Evolutionary conservation across 768 basidiomycete species (phyloP).

Genomic region (Rhodotorula babjevae): DNA sequence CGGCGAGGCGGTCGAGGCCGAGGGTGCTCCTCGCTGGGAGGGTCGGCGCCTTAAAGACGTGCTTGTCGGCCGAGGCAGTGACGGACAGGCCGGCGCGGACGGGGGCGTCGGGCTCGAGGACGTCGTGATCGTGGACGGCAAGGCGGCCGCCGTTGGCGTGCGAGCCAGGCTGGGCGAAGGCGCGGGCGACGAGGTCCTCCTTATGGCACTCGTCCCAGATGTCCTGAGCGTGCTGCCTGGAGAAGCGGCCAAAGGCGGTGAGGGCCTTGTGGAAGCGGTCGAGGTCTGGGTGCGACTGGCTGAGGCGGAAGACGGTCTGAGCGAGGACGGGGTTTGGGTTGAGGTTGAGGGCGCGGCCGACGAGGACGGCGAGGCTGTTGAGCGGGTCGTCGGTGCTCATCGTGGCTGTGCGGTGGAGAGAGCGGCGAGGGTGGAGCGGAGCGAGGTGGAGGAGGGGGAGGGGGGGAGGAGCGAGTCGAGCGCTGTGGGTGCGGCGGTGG

Average conservation of each 20-base stretch:
- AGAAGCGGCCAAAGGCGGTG: conserved; percentile 78
- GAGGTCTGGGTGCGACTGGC: conserved; percentile 16
- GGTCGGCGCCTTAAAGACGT: conserved; percentile 74
- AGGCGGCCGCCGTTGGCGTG: not conserved
- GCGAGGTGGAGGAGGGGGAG: not conserved
- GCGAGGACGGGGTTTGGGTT: conserved; percentile 82
- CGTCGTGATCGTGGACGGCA: conserved; percentile 38
- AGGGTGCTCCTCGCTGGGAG: conserved; percentile 74
- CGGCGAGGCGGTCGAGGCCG: conserved; percentile 80
- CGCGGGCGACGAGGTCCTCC: conserved; percentile 22
- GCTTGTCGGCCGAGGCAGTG: conserved; percentile 57
- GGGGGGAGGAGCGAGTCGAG: not conserved
- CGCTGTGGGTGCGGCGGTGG: too few species aligned
- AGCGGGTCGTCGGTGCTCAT: conserved; percentile 22
- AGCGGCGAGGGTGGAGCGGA: not conserved
- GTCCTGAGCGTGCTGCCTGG: conserved; percentile 68
- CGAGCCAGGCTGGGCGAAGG: conserved; percentile 21
- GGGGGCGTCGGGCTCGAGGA: conserved; percentile 36
- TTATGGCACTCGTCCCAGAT: conserved; percentile 50
- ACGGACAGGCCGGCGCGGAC: conserved; percentile 46
- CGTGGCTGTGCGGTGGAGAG: not conserved
- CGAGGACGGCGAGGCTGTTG: conserved; percentile 68
- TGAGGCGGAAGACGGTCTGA: conserved; percentile 67
- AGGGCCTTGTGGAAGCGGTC: conserved; percentile 55
- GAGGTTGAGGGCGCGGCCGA: conserved; percentile 74